Evolutionary conservation across 495 filamentous ascomycete genomes (phyloP).

Genomic region (Letharia lupina): DNA sequence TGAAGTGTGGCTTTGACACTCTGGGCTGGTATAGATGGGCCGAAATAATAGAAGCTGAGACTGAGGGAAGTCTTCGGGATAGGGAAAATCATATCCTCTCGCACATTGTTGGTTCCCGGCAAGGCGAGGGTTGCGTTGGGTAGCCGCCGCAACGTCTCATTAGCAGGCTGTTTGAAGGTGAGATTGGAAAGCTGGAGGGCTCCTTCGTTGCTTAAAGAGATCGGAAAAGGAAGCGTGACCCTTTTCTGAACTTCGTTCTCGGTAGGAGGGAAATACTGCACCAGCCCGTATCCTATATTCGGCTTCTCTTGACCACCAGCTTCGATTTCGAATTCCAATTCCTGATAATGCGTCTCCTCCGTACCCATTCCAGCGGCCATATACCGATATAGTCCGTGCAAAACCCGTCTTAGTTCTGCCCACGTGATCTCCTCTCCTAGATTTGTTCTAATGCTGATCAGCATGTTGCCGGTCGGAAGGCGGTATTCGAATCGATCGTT

Average conservation of each 20-base stretch:
- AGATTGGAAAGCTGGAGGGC: not conserved
- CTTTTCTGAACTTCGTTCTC: not conserved
- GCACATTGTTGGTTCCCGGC: not conserved
- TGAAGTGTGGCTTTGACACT: not conserved
- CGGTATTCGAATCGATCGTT: slow-evolving; percentile 10
- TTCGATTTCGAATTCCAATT: slow-evolving; percentile 8
- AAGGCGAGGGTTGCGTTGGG: not conserved
- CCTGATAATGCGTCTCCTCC: not conserved
- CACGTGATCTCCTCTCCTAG: not conserved
- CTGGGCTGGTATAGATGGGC: not conserved
- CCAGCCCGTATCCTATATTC: not conserved
- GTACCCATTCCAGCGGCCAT: not conserved
- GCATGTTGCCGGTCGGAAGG: not conserved
- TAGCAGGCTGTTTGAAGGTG: not conserved
- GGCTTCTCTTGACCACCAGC: not conserved
- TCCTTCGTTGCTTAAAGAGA: not conserved
- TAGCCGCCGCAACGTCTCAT: not conserved
- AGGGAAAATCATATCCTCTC: not conserved
- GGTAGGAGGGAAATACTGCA: not conserved
- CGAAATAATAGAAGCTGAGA: not conserved
- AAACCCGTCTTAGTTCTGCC: not conserved
- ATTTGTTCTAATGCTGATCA: not conserved
- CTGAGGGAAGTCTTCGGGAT: not conserved
- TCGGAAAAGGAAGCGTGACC: too few relatives aligned
- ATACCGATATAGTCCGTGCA: not conserved